Evolutionary conservation across 257 asterid species (phyloP).

Genomic region (Solanum lycopersicoides): DNA sequence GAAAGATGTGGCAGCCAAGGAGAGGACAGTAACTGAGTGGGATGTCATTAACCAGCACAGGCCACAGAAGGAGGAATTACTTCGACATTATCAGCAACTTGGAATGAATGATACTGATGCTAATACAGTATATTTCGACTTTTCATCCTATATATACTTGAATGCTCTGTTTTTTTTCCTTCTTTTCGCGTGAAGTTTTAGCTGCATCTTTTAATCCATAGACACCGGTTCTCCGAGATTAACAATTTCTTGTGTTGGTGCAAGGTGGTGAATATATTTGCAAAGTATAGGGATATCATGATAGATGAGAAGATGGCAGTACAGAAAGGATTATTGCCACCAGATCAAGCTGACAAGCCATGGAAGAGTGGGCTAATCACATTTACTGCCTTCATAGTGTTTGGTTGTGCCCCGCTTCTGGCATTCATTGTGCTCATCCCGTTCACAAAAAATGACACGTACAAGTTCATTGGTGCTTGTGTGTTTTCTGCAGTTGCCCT

Average conservation of each 20-base stretch:
- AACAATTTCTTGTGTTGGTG: not conserved
- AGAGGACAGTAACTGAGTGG: slow-evolving; percentile 46
- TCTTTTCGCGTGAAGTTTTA: not conserved
- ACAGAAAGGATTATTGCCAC: slow-evolving; percentile 30
- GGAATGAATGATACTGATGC: slow-evolving; percentile 54
- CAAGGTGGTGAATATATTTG: slow-evolving; percentile 41
- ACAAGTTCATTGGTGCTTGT: slow-evolving; percentile 50
- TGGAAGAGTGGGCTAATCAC: slow-evolving; percentile 62
- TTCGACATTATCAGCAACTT: slow-evolving; percentile 31
- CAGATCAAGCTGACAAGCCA: slow-evolving; percentile 39
- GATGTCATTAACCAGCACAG: slow-evolving; percentile 35
- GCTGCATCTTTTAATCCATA: not conserved
- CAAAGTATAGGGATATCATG: slow-evolving; percentile 42
- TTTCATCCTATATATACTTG: not conserved
- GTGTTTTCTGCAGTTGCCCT: slow-evolving; percentile 50
- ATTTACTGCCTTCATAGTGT: slow-evolving; percentile 33
- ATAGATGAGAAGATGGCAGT: slow-evolving; percentile 42
- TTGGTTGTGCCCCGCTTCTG: slow-evolving; percentile 49
- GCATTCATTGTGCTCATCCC: slow-evolving; percentile 59
- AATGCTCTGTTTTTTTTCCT: not conserved
- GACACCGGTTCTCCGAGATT: not conserved
- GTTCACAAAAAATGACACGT: slow-evolving; percentile 27
- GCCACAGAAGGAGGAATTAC: slow-evolving; percentile 28
- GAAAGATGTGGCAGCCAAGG: slow-evolving; percentile 49
- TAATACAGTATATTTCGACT: slow-evolving; percentile 8